Evolutionary conservation across 257 asterid species (phyloP), one percentile per base, ranked within the genome.

Genomic region (Capsicum baccatum): DNA sequence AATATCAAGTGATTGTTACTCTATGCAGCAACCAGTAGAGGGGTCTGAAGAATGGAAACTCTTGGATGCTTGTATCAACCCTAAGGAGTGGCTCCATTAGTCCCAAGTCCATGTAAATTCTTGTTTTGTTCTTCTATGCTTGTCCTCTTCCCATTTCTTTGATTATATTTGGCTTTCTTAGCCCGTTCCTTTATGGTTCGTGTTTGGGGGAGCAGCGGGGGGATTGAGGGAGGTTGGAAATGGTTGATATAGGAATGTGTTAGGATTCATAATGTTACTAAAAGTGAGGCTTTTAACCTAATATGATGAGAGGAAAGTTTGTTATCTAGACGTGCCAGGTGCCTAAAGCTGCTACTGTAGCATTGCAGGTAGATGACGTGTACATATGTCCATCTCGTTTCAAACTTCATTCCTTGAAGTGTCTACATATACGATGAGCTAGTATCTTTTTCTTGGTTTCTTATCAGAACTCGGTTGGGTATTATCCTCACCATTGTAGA

Each of bases 41-140:
- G 99, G 99, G 55, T 90, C 89, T 48, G 99, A 93, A 89, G 99
- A 96, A 86, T 93, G 99, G 99, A 93, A 95, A 85, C 93, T 96
- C 79, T 84, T 93, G 91, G 98, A 96, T 86, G 99, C 99, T 9
- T 96, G 99, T 87, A 93, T 96, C 89, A 96, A 92, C 91, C 99
- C 99, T 21, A 94, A 90, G 88, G 98, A 96, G 79, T 96, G 99
- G 99, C 71, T 95, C 84, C 93, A 90, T 91, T 78, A 78, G 50
- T 54, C 11, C 56, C 1, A 5, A 59, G 37, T 67, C 52, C 50
- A 67, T 67, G 50, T 67, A 44, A 70, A 70, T 4, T 70, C 57
- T 44, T 50, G 54, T 39, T 33, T 33, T 64, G 42, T 17, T 11
- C 71, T 64, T 69, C 79, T 70, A 8, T 21, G 8, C 3, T 21